These are phyloP conservation scores for Aspergillus egyptiacus DNA, from an alignment of 495 filamentous ascomycete genomes.

Conservation along the genomic window DNA sequence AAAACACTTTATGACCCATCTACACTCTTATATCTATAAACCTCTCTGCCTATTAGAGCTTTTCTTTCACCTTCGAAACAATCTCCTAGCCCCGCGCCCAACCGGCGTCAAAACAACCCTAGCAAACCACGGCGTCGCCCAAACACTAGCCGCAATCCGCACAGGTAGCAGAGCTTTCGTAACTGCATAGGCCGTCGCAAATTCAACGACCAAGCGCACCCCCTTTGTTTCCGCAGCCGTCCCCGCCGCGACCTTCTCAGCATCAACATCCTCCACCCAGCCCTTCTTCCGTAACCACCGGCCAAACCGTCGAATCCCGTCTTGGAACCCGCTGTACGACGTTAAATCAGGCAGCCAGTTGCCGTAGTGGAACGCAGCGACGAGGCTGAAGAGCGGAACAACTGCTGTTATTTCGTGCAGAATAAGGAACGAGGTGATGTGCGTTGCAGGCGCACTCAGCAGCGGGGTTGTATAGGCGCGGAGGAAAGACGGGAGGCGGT, in stretches of 20 bases:
- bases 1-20: not conserved
- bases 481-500: constrained; percentile 54
- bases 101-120: constrained; percentile 52
- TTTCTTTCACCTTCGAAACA: constrained; percentile 34
- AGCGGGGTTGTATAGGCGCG: constrained; percentile 62
- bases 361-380: constrained; percentile 69
- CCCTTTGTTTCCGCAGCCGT: constrained; percentile 28
- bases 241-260: constrained; percentile 23
- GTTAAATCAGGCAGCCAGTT: constrained; percentile 54
- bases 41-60: too few species aligned
- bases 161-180: constrained; percentile 78
- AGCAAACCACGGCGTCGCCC: constrained; percentile 94
- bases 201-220: constrained; percentile 54
- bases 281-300: constrained; percentile 55
- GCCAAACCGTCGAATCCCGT: constrained; percentile 52
- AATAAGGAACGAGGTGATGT: constrained; percentile 79
- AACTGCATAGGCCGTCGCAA: constrained; percentile 83
- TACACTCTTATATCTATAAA: not conserved
- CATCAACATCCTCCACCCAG: constrained; percentile 47
- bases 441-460: constrained; percentile 67
- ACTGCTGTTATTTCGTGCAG: constrained; percentile 90
- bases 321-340: constrained; percentile 44
- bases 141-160: constrained; percentile 69
- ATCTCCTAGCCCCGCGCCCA: constrained; percentile 27
- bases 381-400: constrained; percentile 68